A percentile compares a stretch with the other conserved stretches of the same genome.
Conservation (phyloP, 2,329 filamentous ascomycete species). For the Teratosphaeria viscida region DNA sequence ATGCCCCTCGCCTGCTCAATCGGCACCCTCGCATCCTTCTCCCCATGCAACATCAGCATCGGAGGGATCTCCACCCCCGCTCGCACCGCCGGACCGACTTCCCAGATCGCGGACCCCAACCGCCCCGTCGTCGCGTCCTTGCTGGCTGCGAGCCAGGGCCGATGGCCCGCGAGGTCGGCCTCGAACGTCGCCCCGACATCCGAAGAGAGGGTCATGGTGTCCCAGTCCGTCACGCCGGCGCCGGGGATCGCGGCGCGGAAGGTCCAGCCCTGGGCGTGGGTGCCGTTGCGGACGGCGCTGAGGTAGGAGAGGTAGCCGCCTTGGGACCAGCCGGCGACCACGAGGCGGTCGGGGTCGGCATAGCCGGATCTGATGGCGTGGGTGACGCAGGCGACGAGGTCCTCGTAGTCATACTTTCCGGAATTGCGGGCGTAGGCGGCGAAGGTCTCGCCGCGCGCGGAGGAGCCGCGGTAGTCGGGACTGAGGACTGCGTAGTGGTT, state of each 20-base stretch:
- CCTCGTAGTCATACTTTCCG: slow-evolving; percentile 29
- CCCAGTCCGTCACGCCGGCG: slow-evolving; percentile 29
- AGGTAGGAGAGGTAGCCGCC: slow-evolving; percentile 32
- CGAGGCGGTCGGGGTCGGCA: slow-evolving; percentile 22
- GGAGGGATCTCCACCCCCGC: slow-evolving; percentile 16
- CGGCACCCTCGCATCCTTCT: slow-evolving; percentile 26
- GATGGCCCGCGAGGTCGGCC: slow-evolving; percentile 17
- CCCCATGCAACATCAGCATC: slow-evolving; percentile 28
- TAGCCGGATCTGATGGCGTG: slow-evolving; percentile 24
- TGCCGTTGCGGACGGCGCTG: slow-evolving; percentile 26
- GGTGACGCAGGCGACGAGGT: slow-evolving; percentile 27
- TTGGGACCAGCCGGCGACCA: slow-evolving; percentile 30
- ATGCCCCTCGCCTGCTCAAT: slow-evolving; percentile 26
- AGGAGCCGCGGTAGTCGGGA: slow-evolving; percentile 31
- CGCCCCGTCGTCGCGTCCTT: slow-evolving; percentile 1
- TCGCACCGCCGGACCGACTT: slow-evolving; percentile 17
- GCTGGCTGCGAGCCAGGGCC: slow-evolving; percentile 18
- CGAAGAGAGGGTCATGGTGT: slow-evolving; percentile 26
- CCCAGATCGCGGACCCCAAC: slow-evolving; percentile 19
- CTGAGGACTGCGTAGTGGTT: slow-evolving; percentile 30
- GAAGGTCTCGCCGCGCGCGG: slow-evolving; percentile 24
- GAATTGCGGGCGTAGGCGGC: slow-evolving; percentile 21
- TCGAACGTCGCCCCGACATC: slow-evolving; percentile 19
- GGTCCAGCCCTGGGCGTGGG: slow-evolving; percentile 24
- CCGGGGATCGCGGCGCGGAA: slow-evolving; percentile 29